phyloP scores from a whole-genome alignment of 345 rosid genomes.

The Microthlaspi erraticum region DNA sequence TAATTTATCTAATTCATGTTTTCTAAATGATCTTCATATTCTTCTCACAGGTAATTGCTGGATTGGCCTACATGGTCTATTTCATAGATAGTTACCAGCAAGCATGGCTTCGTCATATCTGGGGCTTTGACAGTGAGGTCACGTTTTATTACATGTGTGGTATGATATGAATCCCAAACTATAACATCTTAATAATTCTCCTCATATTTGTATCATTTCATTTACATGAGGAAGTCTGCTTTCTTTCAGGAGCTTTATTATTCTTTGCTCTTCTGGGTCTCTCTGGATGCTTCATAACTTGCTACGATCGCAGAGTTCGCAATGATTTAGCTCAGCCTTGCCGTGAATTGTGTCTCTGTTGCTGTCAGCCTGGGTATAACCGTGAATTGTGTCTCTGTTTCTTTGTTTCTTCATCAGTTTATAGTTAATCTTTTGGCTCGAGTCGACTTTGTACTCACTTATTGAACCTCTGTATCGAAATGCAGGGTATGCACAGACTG shows the following conservation, averaged over 20 bases:
- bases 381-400: too few species aligned
- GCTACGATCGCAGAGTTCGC: conserved; percentile 97
- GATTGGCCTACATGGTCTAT: conserved; percentile 85
- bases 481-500: conserved; percentile 98
- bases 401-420: neutral
- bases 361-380: conserved; percentile 96
- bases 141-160: conserved; percentile 98
- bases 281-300: conserved; percentile 98
- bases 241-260: conserved; percentile 76
- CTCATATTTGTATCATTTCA: neutral
- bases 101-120: conserved; percentile 82
- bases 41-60: conserved; percentile 75
- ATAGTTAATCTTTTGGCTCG: neutral
- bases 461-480: conserved; percentile 5
- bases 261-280: conserved; percentile 98
- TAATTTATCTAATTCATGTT: neutral
- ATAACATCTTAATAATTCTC: neutral
- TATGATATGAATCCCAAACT: conserved; percentile 48
- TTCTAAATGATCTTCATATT: conserved; percentile 22
- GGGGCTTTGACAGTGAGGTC: conserved; percentile 90
- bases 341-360: conserved; percentile 95
- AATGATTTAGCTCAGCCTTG: conserved; percentile 98
- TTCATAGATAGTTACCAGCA: conserved; percentile 76
- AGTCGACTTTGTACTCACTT: conserved; percentile 8
- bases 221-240: conserved; percentile 20